Conservation (phyloP, 495 filamentous ascomycete species). For the Bryoglossum gracile region DNA sequence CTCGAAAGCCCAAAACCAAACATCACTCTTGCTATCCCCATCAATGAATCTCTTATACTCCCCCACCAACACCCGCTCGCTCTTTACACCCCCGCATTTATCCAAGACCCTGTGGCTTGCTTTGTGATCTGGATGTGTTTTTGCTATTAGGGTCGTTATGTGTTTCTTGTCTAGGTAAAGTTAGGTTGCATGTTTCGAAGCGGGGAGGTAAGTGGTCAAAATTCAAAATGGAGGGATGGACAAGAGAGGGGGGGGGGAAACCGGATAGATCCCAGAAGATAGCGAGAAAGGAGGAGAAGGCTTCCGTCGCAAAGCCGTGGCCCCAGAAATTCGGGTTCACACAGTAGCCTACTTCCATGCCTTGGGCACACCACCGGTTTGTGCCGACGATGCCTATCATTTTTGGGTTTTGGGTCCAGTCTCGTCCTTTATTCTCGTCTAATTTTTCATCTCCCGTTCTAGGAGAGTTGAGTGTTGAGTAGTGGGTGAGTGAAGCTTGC, state of each 20-base stretch:
- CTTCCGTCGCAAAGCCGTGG: slow-evolving; percentile 16
- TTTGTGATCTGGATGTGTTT: slow-evolving; percentile 12
- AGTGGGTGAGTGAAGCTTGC: neutral
- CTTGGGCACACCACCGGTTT: slow-evolving; percentile 11
- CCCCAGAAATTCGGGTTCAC: slow-evolving; percentile 16
- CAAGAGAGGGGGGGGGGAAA: neutral
- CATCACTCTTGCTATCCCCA: slow-evolving; percentile 7
- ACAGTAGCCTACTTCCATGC: slow-evolving; percentile 20
- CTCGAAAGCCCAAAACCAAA: slow-evolving; percentile 17
- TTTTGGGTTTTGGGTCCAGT: too few species aligned
- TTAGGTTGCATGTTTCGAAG: neutral
- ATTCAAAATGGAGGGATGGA: neutral
- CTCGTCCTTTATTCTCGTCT: too few species aligned
- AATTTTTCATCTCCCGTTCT: neutral
- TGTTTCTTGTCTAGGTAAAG: slow-evolving; percentile 12
- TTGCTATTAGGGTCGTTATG: slow-evolving; percentile 15
- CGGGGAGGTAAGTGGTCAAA: too few species aligned
- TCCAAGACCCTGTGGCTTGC: slow-evolving; percentile 9
- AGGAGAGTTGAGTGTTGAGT: neutral
- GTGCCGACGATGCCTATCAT: slow-evolving; percentile 21
- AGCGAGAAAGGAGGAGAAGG: slow-evolving; percentile 11
- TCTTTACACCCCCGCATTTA: slow-evolving; percentile 11
- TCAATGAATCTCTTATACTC: slow-evolving; percentile 3
- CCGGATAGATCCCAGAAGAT: slow-evolving; percentile 12
- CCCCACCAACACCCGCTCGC: slow-evolving; percentile 7